Percentiles rank a stretch among this genome's conserved stretches.
These are phyloP conservation scores for Penicillium flavigenum DNA, from an alignment of 495 filamentous ascomycete genomes.

Conservation along the genomic window DNA sequence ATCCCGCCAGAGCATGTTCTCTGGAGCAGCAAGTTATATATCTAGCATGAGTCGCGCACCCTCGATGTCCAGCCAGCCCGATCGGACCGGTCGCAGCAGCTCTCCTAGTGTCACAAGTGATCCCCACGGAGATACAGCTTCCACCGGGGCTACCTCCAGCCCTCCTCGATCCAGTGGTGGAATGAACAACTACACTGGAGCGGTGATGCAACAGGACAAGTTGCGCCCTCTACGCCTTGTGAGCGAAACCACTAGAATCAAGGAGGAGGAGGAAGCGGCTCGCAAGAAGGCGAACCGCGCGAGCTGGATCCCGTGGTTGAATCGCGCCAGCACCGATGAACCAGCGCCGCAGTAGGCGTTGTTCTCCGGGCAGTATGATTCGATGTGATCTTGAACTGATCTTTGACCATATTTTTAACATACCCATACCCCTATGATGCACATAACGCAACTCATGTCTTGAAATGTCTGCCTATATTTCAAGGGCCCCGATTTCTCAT, in stretches of 20 bases:
- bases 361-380: conserved; percentile 23
- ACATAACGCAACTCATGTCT: conserved; percentile 30
- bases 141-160: conserved; percentile 52
- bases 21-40: conserved; percentile 40
- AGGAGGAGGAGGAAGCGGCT: conserved; percentile 50
- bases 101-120: conserved; percentile 62
- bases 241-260: conserved; percentile 42
- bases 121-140: conserved; percentile 51
- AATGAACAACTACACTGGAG: conserved; percentile 53
- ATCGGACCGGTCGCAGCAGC: conserved; percentile 49
- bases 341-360: conserved; percentile 14
- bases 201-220: conserved; percentile 71
- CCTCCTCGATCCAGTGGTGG: conserved; percentile 57
- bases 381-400: conserved; percentile 28
- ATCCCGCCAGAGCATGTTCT: conserved; percentile 47
- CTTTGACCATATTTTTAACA: conserved; percentile 28
- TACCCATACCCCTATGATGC: conserved; percentile 30
- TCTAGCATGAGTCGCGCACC: conserved; percentile 48
- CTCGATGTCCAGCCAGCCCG: conserved; percentile 47
- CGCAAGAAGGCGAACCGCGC: conserved; percentile 60
- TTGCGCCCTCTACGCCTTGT: conserved; percentile 85
- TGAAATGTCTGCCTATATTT: conserved; percentile 16
- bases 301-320: conserved; percentile 64
- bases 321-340: conserved; percentile 33
- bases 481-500: conserved; percentile 16